Evolutionary conservation across 2,329 filamentous ascomycete genomes (phyloP).

Genomic region (Hyphodiscus sp.): DNA sequence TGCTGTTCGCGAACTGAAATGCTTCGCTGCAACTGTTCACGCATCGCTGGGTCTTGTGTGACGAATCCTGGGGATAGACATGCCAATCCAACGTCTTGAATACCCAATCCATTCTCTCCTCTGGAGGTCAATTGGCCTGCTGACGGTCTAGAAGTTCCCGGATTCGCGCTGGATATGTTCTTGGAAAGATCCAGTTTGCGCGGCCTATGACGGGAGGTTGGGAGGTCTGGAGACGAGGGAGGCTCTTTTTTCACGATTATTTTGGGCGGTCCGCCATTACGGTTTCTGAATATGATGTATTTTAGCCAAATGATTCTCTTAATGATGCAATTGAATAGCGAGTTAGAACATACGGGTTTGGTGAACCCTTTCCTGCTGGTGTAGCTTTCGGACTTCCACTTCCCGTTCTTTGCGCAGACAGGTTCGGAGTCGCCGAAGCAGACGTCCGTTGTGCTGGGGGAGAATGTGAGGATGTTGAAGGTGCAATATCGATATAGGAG

Average conservation of each 20-base stretch:
- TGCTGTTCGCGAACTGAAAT: slow-evolving; percentile 92
- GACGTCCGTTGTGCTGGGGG: slow-evolving; percentile 25
- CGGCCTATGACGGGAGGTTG: slow-evolving; percentile 66
- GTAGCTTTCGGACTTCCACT: slow-evolving; percentile 49
- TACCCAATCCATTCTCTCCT: slow-evolving; percentile 59
- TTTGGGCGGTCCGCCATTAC: slow-evolving; percentile 56
- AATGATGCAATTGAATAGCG: slow-evolving; percentile 9
- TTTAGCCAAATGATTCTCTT: slow-evolving; percentile 10
- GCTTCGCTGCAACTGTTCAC: slow-evolving; percentile 90
- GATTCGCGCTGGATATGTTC: slow-evolving; percentile 42
- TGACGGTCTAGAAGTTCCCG: slow-evolving; percentile 61
- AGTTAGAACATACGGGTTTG: slow-evolving; percentile 48
- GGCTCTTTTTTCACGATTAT: slow-evolving; percentile 97
- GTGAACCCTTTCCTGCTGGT: slow-evolving; percentile 46
- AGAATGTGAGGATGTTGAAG: slow-evolving; percentile 27
- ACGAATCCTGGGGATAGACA: slow-evolving; percentile 94
- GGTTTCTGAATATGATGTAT: slow-evolving; percentile 36
- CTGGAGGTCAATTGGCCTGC: slow-evolving; percentile 64
- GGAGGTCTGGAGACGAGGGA: slow-evolving; percentile 76
- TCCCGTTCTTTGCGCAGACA: slow-evolving; percentile 41
- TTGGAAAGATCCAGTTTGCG: slow-evolving; percentile 73
- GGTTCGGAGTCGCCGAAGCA: slow-evolving; percentile 36
- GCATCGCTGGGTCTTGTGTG: slow-evolving; percentile 93
- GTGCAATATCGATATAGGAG: slow-evolving; percentile 46
- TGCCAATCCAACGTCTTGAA: slow-evolving; percentile 89